A percentile compares a stretch with the other conserved stretches of the same genome.
These are phyloP conservation scores for Liriodendron chinense DNA, from an alignment of 164 flowering plant species.

Conservation along the genomic window DNA sequence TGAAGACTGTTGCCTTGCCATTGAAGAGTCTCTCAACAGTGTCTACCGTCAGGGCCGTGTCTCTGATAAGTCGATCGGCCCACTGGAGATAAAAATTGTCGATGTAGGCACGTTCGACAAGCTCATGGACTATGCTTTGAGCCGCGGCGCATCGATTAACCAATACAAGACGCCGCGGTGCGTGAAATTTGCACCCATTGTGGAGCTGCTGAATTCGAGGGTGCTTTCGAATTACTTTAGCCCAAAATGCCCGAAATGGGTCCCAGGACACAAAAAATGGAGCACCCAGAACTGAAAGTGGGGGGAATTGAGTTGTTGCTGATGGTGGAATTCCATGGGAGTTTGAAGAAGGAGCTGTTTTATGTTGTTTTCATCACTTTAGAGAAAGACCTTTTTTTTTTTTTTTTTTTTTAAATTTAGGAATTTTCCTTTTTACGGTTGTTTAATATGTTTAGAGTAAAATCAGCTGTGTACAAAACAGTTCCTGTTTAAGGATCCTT, in stretches of 20 bases:
- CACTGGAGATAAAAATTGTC: slow-evolving; percentile 86
- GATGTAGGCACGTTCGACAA: slow-evolving; percentile 86
- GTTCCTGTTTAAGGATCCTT: slow-evolving; percentile 27
- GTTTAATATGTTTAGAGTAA: slow-evolving; percentile 26
- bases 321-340: slow-evolving; percentile 17
- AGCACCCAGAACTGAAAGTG: slow-evolving; percentile 30
- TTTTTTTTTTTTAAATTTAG: slow-evolving; percentile 9
- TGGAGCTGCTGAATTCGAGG: slow-evolving; percentile 78
- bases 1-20: slow-evolving; percentile 81
- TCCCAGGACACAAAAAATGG: slow-evolving; percentile 85
- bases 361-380: slow-evolving; percentile 33
- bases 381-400: slow-evolving; percentile 15
- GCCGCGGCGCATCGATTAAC: slow-evolving; percentile 85
- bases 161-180: slow-evolving; percentile 97
- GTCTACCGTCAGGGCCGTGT: slow-evolving; percentile 87
- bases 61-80: slow-evolving; percentile 83
- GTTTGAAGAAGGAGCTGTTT: slow-evolving; percentile 7
- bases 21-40: slow-evolving; percentile 85
- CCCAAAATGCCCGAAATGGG: slow-evolving; percentile 93
- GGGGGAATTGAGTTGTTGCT: not conserved
- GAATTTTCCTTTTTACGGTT: slow-evolving; percentile 16
- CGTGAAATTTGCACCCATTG: slow-evolving; percentile 79
- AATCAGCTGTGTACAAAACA: slow-evolving; percentile 40
- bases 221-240: slow-evolving; percentile 57
- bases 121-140: slow-evolving; percentile 96